phyloP scores from a whole-genome alignment of 257 asterid species.

The Przewalskia tangutica region DNA sequence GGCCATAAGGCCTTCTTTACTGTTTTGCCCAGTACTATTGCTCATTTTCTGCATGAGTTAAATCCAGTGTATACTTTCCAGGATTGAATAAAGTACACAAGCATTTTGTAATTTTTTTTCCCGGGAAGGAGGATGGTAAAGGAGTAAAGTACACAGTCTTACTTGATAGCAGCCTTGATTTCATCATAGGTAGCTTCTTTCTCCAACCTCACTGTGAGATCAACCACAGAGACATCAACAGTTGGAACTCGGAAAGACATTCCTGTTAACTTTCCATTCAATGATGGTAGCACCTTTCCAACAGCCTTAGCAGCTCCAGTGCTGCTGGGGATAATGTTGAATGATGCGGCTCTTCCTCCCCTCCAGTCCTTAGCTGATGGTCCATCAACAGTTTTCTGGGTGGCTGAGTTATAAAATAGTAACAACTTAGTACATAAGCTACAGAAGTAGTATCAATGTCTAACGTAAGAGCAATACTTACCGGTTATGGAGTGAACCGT shows the following conservation, averaged over 20 bases:
- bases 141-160: too few species aligned
- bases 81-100: not conserved
- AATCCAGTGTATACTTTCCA: too few species aligned
- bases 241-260: slow-evolving; percentile 73
- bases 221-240: slow-evolving; percentile 82
- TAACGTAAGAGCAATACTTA: too few species aligned
- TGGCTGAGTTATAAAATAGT: slow-evolving; percentile 29
- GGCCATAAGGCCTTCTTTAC: too few species aligned
- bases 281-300: slow-evolving; percentile 11
- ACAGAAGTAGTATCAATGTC: not conserved
- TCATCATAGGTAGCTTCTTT: slow-evolving; percentile 70
- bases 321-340: slow-evolving; percentile 75
- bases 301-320: slow-evolving; percentile 86
- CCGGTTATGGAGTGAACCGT: too few species aligned
- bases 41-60: too few species aligned
- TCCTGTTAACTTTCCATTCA: slow-evolving; percentile 82
- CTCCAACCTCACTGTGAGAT: slow-evolving; percentile 69
- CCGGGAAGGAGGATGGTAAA: not conserved
- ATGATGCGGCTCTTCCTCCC: slow-evolving; percentile 85
- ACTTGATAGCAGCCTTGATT: slow-evolving; percentile 32
- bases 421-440: not conserved
- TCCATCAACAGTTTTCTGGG: slow-evolving; percentile 81
- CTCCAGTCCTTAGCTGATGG: slow-evolving; percentile 89
- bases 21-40: too few species aligned
- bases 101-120: not conserved